Percentiles rank a stretch among this genome's conserved stretches.
phyloP scores from a whole-genome alignment of 768 basidiomycete species.

The Tephrocybe sp. region DNA sequence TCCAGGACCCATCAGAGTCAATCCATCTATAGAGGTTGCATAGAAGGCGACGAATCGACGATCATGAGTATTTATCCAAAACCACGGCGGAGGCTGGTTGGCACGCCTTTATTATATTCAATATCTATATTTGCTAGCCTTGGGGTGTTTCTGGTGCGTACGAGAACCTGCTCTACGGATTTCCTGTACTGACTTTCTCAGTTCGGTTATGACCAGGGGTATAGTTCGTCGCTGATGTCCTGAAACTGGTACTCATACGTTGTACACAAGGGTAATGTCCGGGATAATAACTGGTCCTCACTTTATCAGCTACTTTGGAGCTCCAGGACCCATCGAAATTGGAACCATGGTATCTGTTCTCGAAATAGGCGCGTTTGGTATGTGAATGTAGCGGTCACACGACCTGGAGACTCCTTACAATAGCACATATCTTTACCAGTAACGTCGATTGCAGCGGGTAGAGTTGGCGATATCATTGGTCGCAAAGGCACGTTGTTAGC shows the following conservation, averaged over 20 bases:
- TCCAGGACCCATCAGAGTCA: too few relatives aligned
- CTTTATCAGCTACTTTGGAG: conserved; percentile 73
- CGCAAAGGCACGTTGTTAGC: conserved; percentile 80
- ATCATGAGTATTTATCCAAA: conserved; percentile 20
- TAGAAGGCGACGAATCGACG: too few relatives aligned
- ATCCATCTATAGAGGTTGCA: too few relatives aligned
- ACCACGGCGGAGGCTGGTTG: conserved; percentile 56
- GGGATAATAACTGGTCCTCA: conserved; percentile 86
- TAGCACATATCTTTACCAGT: conserved; percentile 39
- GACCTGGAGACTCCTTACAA: too few relatives aligned
- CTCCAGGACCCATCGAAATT: conserved; percentile 63
- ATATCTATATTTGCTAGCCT: conserved; percentile 76
- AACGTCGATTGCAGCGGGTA: conserved; percentile 89
- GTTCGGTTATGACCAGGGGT: conserved; percentile 86
- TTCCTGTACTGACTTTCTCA: conserved; percentile 21
- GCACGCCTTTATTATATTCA: conserved; percentile 66
- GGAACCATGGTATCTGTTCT: conserved; percentile 92
- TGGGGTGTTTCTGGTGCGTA: conserved; percentile 72
- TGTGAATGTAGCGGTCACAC: conserved; percentile 24
- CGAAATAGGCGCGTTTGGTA: conserved; percentile 84
- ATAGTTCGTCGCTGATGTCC: conserved; percentile 8
- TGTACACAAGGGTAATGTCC: conserved; percentile 64
- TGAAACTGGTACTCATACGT: background rate
- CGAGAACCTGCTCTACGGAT: background rate
- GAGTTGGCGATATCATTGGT: conserved; percentile 85